These are phyloP conservation scores for Ormosia emarginata DNA, from an alignment of 306 rosid genomes.

Conservation along the genomic window DNA sequence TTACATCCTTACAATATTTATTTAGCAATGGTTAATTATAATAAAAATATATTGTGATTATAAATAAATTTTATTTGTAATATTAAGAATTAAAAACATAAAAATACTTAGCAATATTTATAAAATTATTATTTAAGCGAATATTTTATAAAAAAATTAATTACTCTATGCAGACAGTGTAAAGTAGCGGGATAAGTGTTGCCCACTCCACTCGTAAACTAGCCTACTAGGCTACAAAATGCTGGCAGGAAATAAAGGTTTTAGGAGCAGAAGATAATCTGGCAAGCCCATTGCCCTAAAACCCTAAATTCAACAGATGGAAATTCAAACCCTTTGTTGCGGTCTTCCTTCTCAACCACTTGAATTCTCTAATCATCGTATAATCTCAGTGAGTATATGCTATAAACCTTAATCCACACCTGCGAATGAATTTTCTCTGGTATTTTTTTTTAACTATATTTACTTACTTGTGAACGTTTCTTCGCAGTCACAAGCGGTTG, in stretches of 20 bases:
- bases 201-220: too few relatives aligned
- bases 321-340: conserved; percentile 39
- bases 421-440: background rate
- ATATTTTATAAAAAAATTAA: too few relatives aligned
- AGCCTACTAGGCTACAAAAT: background rate
- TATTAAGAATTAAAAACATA: too few relatives aligned
- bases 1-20: too few relatives aligned
- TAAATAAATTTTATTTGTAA: too few relatives aligned
- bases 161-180: too few relatives aligned
- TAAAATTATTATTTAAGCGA: too few relatives aligned
- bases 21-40: too few relatives aligned
- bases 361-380: conserved; percentile 5
- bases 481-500: conserved; percentile 18
- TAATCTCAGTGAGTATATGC: conserved; percentile 16
- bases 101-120: too few relatives aligned
- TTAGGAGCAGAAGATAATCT: background rate
- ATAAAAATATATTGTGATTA: too few relatives aligned
- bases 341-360: conserved; percentile 38
- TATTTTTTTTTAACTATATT: background rate
- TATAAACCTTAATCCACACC: background rate
- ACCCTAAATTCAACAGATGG: conserved; percentile 45
- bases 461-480: background rate
- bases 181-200: too few relatives aligned
- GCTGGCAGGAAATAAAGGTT: conserved; percentile 13
- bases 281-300: background rate